Conservation (phyloP, 176 grass and related monocot genomes). For the Aegilops bicornis region DNA sequence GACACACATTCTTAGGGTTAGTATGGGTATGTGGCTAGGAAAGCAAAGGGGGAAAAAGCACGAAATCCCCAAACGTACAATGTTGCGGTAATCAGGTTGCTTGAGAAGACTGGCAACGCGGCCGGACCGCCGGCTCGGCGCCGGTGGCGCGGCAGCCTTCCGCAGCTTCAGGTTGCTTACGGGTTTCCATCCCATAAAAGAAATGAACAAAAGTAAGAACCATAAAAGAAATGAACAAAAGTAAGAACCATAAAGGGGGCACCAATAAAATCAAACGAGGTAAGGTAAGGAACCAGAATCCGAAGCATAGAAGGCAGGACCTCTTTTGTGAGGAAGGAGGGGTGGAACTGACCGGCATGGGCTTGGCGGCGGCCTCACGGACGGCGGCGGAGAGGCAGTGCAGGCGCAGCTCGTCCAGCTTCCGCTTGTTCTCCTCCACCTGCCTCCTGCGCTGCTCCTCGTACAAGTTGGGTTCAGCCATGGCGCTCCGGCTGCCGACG, state of each 20-base stretch:
- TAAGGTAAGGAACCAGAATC: background rate
- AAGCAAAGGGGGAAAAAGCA: too few relatives aligned
- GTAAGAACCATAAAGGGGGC: too few relatives aligned
- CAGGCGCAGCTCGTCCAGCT: background rate
- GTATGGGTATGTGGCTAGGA: too few relatives aligned
- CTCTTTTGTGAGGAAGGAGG: background rate
- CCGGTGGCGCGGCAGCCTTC: background rate
- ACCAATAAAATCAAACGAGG: background rate
- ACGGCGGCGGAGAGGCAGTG: conserved; percentile 35
- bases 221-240: too few relatives aligned
- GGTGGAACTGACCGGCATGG: conserved; percentile 36
- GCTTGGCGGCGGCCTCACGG: conserved; percentile 48
- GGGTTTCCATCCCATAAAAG: too few relatives aligned
- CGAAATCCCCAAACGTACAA: too few relatives aligned
- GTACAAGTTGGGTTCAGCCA: conserved; percentile 23
- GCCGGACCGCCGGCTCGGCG: conserved; percentile 39
- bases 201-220: too few relatives aligned
- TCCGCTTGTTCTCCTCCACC: background rate
- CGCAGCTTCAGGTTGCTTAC: conserved; percentile 18
- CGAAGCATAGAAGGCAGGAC: background rate
- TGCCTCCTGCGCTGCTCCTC: conserved; percentile 11
- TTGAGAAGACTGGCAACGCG: conserved; percentile 48
- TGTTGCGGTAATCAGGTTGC: conserved; percentile 33
- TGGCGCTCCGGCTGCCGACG: background rate
- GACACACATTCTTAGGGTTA: too few relatives aligned